Evolutionary conservation across 2,329 filamentous ascomycete species (phyloP).

Genomic region (Podosphaera xanthii): DNA sequence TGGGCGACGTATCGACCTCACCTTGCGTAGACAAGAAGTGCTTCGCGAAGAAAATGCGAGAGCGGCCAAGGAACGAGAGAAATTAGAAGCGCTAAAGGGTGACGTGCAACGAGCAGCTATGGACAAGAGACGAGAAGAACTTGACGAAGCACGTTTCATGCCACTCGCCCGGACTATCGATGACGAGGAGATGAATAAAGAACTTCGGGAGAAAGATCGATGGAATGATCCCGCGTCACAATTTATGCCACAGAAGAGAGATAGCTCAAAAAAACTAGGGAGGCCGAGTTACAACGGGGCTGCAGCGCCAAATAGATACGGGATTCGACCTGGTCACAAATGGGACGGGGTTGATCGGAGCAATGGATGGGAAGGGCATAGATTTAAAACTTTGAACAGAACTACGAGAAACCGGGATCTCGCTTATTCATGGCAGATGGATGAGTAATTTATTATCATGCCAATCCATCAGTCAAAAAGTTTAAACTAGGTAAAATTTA

Average conservation of each 20-base stretch:
- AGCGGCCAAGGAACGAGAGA: slow-evolving; percentile 37
- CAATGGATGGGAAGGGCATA: slow-evolving; percentile 82
- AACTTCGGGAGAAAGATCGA: slow-evolving; percentile 49
- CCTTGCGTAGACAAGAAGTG: slow-evolving; percentile 72
- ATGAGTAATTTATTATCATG: slow-evolving; percentile 33
- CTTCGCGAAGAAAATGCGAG: slow-evolving; percentile 56
- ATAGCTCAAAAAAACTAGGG: slow-evolving; percentile 9
- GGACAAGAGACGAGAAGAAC: slow-evolving; percentile 36
- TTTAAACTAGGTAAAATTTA: neutral
- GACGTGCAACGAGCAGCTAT: slow-evolving; percentile 60
- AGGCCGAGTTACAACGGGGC: slow-evolving; percentile 46
- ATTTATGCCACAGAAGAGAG: slow-evolving; percentile 34
- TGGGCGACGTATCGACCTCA: slow-evolving; percentile 79
- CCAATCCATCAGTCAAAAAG: neutral
- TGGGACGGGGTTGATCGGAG: slow-evolving; percentile 95
- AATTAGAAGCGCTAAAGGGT: slow-evolving; percentile 51
- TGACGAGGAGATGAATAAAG: slow-evolving; percentile 66
- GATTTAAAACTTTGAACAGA: slow-evolving; percentile 71
- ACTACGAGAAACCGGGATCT: slow-evolving; percentile 54
- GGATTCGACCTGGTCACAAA: slow-evolving; percentile 71
- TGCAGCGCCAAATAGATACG: slow-evolving; percentile 77
- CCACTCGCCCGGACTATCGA: slow-evolving; percentile 59
- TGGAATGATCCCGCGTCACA: slow-evolving; percentile 90
- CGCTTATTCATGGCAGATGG: slow-evolving; percentile 92
- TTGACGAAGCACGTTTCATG: slow-evolving; percentile 69